Base-by-base conservation (phyloP, 1,139 yeast genomes). In the Lodderomyces theae region DNA sequence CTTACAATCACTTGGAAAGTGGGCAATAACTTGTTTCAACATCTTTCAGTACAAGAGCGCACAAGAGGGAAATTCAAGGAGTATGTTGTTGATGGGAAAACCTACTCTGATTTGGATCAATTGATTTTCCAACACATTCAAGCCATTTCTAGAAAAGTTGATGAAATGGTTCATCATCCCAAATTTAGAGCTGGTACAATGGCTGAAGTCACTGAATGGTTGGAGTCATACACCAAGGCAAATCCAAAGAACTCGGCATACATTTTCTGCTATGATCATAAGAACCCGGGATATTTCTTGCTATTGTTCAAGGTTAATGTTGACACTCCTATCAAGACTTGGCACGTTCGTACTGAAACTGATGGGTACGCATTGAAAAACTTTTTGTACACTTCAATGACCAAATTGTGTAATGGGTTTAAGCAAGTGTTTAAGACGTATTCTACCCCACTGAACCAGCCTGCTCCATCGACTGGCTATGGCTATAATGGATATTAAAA, bases 1-100 rank as follows among this genome's bases (percentile, higher is more conserved):
- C 74, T 92, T 52, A 90, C 96, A 2, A 85, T 90, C 31, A 92
- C 99, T 0, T 92, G 98, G 97, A 92, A 92, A 60, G 90, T 94
- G 30, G 92, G 88, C 45, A 92, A 86, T 55, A 86, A 83, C 57
- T 69, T 92, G 49, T 94, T 85, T 66, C 98, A 94, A 60, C 97
- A 92, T 60, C 71, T 94, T 48, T 90, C 89, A 52, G 86, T 92
- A 37, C 74, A 82, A 49, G 98, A 92, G 62, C 72, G 77, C 40
- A 80, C 51, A 9, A 47, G 54, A 37, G 80, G 76, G 49, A 63
- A 83, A 17, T 85, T 86, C 39, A 79, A 79, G 50, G 76, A 75
- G 34, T 73, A 86, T 46, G 66, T 72, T 44, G 89, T 89, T 34
- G 97, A 88, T 39, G 75, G 75, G 31, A 78, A 77, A 51, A 68